Evolutionary conservation across 495 filamentous ascomycete species (phyloP).

Genomic region (Penicillium pancosmium): DNA sequence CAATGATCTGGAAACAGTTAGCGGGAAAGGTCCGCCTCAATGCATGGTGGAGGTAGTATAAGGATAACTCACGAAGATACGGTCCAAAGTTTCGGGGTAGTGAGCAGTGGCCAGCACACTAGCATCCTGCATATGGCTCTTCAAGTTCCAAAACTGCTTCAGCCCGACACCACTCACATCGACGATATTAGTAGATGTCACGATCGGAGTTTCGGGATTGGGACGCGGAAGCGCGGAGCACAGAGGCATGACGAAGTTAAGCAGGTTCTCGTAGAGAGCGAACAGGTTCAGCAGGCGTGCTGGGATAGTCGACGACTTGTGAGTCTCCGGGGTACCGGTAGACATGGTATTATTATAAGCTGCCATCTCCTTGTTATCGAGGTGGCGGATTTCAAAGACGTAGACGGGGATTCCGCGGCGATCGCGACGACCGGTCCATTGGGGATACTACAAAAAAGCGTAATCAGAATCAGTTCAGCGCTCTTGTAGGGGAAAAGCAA

Average conservation of each 20-base stretch:
- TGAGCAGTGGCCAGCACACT: constrained; percentile 84
- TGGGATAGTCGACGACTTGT: constrained; percentile 51
- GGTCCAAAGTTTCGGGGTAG: constrained; percentile 88
- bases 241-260: constrained; percentile 82
- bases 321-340: constrained; percentile 60
- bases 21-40: not conserved
- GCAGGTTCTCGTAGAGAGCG: constrained; percentile 86
- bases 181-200: constrained; percentile 87
- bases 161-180: constrained; percentile 82
- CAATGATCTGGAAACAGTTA: constrained; percentile 65
- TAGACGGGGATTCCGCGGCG: constrained; percentile 87
- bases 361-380: constrained; percentile 77
- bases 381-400: constrained; percentile 80
- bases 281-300: constrained; percentile 77
- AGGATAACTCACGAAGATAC: constrained; percentile 68
- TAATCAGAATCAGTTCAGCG: not conserved
- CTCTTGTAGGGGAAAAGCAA: not conserved
- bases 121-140: constrained; percentile 88
- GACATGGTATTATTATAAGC: constrained; percentile 68
- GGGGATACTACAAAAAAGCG: constrained; percentile 67
- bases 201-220: constrained; percentile 74
- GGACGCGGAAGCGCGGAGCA: constrained; percentile 74
- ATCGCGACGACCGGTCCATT: constrained; percentile 89
- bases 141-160: constrained; percentile 92
- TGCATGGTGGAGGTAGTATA: not conserved